Conservation (phyloP, 2,329 filamentous ascomycete species). For the Piedraia hortae region DNA sequence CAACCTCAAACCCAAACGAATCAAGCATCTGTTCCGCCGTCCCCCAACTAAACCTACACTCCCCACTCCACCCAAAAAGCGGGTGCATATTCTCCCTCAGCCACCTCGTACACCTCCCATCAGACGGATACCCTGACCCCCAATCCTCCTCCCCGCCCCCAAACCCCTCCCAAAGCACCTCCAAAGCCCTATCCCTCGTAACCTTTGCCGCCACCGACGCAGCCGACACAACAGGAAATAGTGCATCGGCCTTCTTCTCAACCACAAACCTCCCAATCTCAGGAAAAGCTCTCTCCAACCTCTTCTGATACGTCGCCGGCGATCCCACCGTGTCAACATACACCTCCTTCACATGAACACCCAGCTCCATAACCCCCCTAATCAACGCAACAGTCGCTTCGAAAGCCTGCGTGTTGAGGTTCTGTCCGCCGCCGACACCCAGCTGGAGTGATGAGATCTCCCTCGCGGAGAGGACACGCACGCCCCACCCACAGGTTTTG, state of each 20-base stretch:
- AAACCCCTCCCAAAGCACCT: conserved; percentile 40
- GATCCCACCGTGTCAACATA: conserved; percentile 88
- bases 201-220: conserved; percentile 92
- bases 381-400: conserved; percentile 73
- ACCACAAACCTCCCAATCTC: conserved; percentile 25
- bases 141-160: conserved; percentile 22
- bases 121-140: conserved; percentile 86
- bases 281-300: conserved; percentile 62
- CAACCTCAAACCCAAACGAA: too few species aligned
- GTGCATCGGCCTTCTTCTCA: conserved; percentile 54
- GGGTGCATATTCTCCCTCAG: conserved; percentile 68
- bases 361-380: conserved; percentile 41
- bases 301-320: conserved; percentile 58
- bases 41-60: conserved; percentile 87
- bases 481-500: conserved; percentile 55
- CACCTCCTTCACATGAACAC: conserved; percentile 65
- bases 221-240: conserved; percentile 81
- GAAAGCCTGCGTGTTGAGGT: conserved; percentile 87
- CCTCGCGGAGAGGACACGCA: conserved; percentile 50
- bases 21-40: conserved; percentile 87
- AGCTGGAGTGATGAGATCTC: conserved; percentile 64
- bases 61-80: conserved; percentile 79
- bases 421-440: conserved; percentile 36
- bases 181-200: conserved; percentile 68
- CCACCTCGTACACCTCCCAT: conserved; percentile 57